Evolutionary conservation across 108 stramenopile species (phyloP).

Genomic region (Skeletonema costatum): DNA sequence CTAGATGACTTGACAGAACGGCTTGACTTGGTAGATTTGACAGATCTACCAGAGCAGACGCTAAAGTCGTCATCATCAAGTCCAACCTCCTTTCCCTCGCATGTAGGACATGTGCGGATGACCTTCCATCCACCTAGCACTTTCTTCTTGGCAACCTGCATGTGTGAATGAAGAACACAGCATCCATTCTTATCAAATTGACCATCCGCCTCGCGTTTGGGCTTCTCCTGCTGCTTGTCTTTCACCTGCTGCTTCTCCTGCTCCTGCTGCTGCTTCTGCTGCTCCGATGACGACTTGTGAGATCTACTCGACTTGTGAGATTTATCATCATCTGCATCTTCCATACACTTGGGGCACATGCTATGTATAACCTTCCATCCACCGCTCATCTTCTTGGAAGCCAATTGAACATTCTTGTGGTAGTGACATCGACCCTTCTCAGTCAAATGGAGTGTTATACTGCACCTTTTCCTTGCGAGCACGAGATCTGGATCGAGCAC

Average conservation of each 20-base stretch:
- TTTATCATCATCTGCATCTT: slow-evolving; percentile 18
- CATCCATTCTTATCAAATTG: slow-evolving; percentile 46
- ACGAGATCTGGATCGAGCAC: slow-evolving; percentile 12
- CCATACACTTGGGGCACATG: slow-evolving; percentile 49
- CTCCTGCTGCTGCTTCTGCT: not conserved
- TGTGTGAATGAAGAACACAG: slow-evolving; percentile 41
- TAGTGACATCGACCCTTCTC: slow-evolving; percentile 46
- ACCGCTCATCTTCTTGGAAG: slow-evolving; percentile 40
- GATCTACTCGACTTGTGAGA: slow-evolving; percentile 32
- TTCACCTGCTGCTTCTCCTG: not conserved
- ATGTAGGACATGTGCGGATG: slow-evolving; percentile 16
- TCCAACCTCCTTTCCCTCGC: slow-evolving; percentile 21
- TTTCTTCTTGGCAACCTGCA: slow-evolving; percentile 45
- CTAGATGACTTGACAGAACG: slow-evolving; percentile 3
- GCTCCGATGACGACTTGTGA: slow-evolving; percentile 9
- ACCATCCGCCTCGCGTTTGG: slow-evolving; percentile 13
- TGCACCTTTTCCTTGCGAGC: slow-evolving; percentile 7
- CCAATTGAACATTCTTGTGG: slow-evolving; percentile 40
- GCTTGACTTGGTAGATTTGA: slow-evolving; percentile 10
- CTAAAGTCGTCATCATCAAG: slow-evolving; percentile 34
- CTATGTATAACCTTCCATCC: slow-evolving; percentile 39
- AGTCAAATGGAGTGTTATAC: slow-evolving; percentile 48
- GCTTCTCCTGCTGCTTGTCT: not conserved
- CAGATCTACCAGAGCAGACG: slow-evolving; percentile 29
- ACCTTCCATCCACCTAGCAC: slow-evolving; percentile 49